Evolutionary conservation across 345 rosid species (phyloP).

Genomic region (thale cress (Arabidopsis thaliana)): TAIR10.1 NC_003070.9:8031001-8031500

Average conservation of each 20-base stretch:
- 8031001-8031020: constrained; percentile 66
- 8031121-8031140: background rate
- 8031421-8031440: constrained; percentile 31
- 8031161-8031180: constrained; percentile 41
- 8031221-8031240: background rate
- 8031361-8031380: constrained; percentile 23
- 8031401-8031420: constrained; percentile 32
- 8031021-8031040: constrained; percentile 89
- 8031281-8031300: constrained; percentile 13
- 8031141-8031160: constrained; percentile 10
- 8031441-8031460: constrained; percentile 40
- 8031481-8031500: background rate
- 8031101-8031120: background rate
- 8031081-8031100: constrained; percentile 54
- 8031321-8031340: constrained; percentile 1
- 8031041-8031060: constrained; percentile 75
- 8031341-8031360: constrained; percentile 36
- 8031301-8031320: background rate
- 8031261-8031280: background rate
- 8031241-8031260: constrained; percentile 12
- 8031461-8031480: constrained; percentile 12
- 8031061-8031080: constrained; percentile 72
- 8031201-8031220: constrained; percentile 48
- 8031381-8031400: constrained; percentile 23
- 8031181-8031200: constrained; percentile 46